Evolutionary conservation across 768 basidiomycete species (phyloP), one percentile per base, ranked within the genome.

Genomic region (Albatrellus ellisii): DNA sequence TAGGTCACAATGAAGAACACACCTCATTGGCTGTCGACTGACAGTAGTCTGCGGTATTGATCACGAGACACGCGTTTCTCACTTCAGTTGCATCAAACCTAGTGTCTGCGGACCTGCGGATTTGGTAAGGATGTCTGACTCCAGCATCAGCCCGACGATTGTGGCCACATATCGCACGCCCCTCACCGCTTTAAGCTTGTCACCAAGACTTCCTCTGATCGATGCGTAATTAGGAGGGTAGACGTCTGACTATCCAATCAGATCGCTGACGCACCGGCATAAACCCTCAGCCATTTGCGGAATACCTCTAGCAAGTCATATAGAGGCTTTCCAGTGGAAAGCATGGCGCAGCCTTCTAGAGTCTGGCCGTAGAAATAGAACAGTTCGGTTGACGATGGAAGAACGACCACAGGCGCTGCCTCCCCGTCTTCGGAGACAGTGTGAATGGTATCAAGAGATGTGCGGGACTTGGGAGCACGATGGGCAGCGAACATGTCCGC

Each of bases 41-140:
- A 55, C 95, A 99, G 56, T 98, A 99, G 56, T 98, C 92, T 1
- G 92, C 94, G 0, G 95, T 99, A 54, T 99, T 98, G 55, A 99
- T 79, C 20, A 94, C 62, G n/a, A 89, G 64, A 56, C 88, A 91
- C 0, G 86, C 77, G 47, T 84, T 86, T 52, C 75, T 78, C 25
- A 98, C 59, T 45, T 91, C 80, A 3, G 67, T 67, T 6, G 72
- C 47, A 56, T 95, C 91, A 25, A 77, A 72, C n/a, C 83, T 74
- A 4, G 75, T 73, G 37, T 99, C 94, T 15, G 66, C 66, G 1
- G 92, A 97, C 52, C 72, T 74, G 2, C 91, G 76, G 35, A 65
- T 42, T 39, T 58, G 60, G 2, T 42, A 46, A 56, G 66, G 50
- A 52, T 54, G 70, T 56, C 56, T 64, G 40, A 28, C 4, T 6